Percentiles rank a stretch among this genome's conserved stretches.
Conservation (phyloP, 164 flowering plant genomes). For the Vitis rupestris region DNA sequence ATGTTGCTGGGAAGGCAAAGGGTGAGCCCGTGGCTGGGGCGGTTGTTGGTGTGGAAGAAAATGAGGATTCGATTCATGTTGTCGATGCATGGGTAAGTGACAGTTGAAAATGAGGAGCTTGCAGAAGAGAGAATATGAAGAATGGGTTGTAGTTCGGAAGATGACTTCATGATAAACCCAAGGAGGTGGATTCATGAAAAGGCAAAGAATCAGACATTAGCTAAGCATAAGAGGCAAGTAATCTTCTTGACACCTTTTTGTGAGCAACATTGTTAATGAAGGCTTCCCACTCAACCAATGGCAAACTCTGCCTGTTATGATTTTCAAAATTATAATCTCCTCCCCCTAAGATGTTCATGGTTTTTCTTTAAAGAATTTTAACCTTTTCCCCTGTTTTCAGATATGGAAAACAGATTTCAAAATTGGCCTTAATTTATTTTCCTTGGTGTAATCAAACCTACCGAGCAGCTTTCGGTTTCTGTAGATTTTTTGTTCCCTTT, state of each 20-base stretch:
- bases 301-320: too few species aligned
- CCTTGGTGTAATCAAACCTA: too few species aligned
- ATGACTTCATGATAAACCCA: conserved; percentile 36
- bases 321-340: too few species aligned
- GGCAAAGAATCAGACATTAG: conserved; percentile 52
- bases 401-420: too few species aligned
- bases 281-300: background rate
- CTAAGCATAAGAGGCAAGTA: conserved; percentile 43
- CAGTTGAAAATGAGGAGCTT: background rate
- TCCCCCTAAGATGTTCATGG: too few species aligned
- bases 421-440: too few species aligned
- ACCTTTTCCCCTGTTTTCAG: too few species aligned
- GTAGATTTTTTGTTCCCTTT: too few species aligned
- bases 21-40: conserved; percentile 7
- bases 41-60: conserved; percentile 20
- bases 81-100: conserved; percentile 20
- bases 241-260: conserved; percentile 21
- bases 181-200: conserved; percentile 28
- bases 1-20: background rate
- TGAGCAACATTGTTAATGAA: background rate
- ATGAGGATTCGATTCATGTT: conserved; percentile 52
- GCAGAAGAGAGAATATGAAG: background rate
- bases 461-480: too few species aligned
- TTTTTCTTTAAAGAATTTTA: too few species aligned
- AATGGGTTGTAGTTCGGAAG: conserved; percentile 2